phyloP scores from a whole-genome alignment of 768 basidiomycete genomes.

The Calocera viscosa region DNA sequence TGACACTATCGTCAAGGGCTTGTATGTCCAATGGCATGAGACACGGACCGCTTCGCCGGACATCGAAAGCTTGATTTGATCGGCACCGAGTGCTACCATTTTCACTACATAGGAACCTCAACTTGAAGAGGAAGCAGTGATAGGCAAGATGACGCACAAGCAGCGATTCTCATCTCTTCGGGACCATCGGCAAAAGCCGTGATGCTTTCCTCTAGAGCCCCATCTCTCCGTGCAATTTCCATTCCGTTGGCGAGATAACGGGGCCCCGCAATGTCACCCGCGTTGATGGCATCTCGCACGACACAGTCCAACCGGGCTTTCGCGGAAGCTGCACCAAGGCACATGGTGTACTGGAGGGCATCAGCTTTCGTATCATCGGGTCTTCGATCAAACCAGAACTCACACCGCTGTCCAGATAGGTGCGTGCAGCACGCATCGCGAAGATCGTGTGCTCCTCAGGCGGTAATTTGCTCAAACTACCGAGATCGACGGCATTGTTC shows the following conservation, averaged over 20 bases:
- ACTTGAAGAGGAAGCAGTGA: not conserved
- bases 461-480: slow-evolving; percentile 23
- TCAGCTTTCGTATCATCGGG: no score
- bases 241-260: slow-evolving; percentile 29
- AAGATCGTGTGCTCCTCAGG: slow-evolving; percentile 29
- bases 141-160: slow-evolving; percentile 21
- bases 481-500: slow-evolving; percentile 26
- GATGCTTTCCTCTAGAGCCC: slow-evolving; percentile 26
- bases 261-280: slow-evolving; percentile 28
- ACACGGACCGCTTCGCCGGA: slow-evolving; percentile 23
- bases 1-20: slow-evolving; percentile 14
- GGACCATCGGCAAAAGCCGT: slow-evolving; percentile 25
- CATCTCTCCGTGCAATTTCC: slow-evolving; percentile 28
- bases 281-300: slow-evolving; percentile 28
- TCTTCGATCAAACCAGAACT: no score
- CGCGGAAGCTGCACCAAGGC: slow-evolving; percentile 30
- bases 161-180: slow-evolving; percentile 23
- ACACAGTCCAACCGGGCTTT: slow-evolving; percentile 27
- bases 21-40: no score
- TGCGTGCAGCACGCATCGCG: slow-evolving; percentile 24
- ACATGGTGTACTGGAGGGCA: slow-evolving; percentile 27
- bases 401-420: slow-evolving; percentile 27
- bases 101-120: no score
- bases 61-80: slow-evolving; percentile 29
- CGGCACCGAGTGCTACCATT: slow-evolving; percentile 1